Conservation (phyloP, 2,329 filamentous ascomycete genomes). For the Pseudogymnoascus sp. region DNA sequence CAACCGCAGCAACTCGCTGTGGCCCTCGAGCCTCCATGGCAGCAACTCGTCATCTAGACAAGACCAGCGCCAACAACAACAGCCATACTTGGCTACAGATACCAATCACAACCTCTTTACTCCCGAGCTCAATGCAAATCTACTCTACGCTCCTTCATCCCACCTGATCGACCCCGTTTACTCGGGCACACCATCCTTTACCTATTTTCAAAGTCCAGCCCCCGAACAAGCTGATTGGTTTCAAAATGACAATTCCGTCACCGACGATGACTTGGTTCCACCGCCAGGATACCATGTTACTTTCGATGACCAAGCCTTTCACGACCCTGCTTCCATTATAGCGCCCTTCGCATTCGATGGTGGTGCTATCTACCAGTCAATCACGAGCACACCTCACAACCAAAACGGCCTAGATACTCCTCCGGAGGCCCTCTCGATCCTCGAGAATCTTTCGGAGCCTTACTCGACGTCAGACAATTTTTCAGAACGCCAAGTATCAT, state of each 20-base stretch:
- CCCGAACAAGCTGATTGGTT: background rate
- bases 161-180: slow-evolving; percentile 11
- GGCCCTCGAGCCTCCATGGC: slow-evolving; percentile 15
- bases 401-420: background rate
- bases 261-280: background rate
- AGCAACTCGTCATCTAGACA: slow-evolving; percentile 8
- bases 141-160: slow-evolving; percentile 12
- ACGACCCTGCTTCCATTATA: background rate
- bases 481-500: background rate
- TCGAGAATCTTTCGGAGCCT: background rate
- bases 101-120: slow-evolving; percentile 1
- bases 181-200: background rate
- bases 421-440: background rate
- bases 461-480: background rate
- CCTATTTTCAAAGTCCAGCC: background rate
- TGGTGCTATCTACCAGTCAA: background rate
- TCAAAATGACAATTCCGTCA: slow-evolving; percentile 2
- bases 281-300: background rate
- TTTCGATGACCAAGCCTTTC: slow-evolving; percentile 2
- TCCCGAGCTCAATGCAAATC: slow-evolving; percentile 8
- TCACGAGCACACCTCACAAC: background rate
- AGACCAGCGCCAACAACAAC: background rate
- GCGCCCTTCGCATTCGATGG: background rate
- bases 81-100: slow-evolving; percentile 6
- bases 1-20: slow-evolving; percentile 11